phyloP scores from a whole-genome alignment of 2,329 filamentous ascomycete genomes.

The Periglandula ipomoeae region DNA sequence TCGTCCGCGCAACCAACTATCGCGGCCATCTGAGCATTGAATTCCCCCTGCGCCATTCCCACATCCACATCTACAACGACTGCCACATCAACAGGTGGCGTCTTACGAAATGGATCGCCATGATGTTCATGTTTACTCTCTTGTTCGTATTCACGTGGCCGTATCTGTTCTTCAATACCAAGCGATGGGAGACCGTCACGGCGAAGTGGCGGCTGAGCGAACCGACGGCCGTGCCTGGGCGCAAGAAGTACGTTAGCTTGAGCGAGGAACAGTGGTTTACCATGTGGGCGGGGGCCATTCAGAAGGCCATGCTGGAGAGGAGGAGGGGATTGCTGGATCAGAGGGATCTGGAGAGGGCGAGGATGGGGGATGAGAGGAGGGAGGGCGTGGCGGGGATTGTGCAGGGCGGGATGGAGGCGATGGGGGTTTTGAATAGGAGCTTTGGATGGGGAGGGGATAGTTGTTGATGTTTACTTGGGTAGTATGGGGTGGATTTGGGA shows the following conservation, averaged over 20 bases:
- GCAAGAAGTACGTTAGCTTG: conserved; percentile 41
- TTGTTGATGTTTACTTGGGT: conserved; percentile 6
- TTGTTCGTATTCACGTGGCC: conserved; percentile 66
- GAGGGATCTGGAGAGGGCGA: conserved; percentile 40
- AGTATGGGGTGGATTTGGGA: too few relatives aligned
- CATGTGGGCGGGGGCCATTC: conserved; percentile 52
- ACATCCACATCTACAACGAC: conserved; percentile 55
- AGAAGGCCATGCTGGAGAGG: conserved; percentile 48
- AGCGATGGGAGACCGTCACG: conserved; percentile 54
- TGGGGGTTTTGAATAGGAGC: conserved; percentile 43
- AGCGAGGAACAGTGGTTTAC: conserved; percentile 53
- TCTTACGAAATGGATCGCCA: conserved; percentile 51
- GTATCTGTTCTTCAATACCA: conserved; percentile 56
- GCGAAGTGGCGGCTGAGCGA: conserved; percentile 44
- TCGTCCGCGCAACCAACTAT: conserved; percentile 59
- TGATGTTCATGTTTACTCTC: conserved; percentile 57
- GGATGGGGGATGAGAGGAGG: conserved; percentile 22
- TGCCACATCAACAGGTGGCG: conserved; percentile 57
- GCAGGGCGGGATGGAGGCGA: conserved; percentile 38
- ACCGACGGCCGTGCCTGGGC: conserved; percentile 17
- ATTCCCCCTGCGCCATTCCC: conserved; percentile 49
- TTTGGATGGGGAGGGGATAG: conserved; percentile 40
- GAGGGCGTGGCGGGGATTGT: conserved; percentile 35
- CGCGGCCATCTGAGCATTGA: conserved; percentile 48
- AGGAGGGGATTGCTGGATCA: conserved; percentile 47